phyloP scores from a whole-genome alignment of 257 asterid genomes.

The Rhazya stricta region DNA sequence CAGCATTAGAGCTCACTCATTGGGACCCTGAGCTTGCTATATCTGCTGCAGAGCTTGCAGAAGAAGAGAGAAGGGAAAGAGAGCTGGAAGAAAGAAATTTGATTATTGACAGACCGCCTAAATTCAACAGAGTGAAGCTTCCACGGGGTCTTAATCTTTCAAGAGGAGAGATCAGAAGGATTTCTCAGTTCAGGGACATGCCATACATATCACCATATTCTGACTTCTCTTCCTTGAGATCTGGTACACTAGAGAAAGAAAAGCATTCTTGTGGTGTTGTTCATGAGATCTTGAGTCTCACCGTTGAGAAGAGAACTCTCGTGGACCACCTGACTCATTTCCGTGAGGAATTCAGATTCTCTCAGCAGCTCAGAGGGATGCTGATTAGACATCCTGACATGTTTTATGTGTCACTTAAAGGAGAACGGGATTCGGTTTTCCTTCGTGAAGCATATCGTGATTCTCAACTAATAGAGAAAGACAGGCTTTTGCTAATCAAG shows the following conservation, averaged over 20 bases:
- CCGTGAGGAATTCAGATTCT: conserved; percentile 88
- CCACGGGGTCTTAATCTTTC: conserved; percentile 88
- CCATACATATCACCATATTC: conserved; percentile 86
- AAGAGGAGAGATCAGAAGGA: conserved; percentile 88
- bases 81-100: conserved; percentile 72
- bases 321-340: conserved; percentile 94
- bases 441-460: conserved; percentile 89
- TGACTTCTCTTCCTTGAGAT: conserved; percentile 63
- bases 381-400: conserved; percentile 95
- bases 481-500: conserved; percentile 79
- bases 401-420: conserved; percentile 89
- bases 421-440: conserved; percentile 93
- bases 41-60: conserved; percentile 92
- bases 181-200: conserved; percentile 66
- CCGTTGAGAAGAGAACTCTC: conserved; percentile 90
- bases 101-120: conserved; percentile 68
- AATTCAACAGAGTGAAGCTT: conserved; percentile 68
- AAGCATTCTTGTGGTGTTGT: conserved; percentile 82
- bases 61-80: conserved; percentile 61
- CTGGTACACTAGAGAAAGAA: conserved; percentile 75
- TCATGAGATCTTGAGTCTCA: conserved; percentile 94
- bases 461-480: conserved; percentile 81
- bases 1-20: conserved; percentile 77
- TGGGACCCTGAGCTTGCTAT: conserved; percentile 96
- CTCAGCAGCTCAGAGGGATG: conserved; percentile 98